These are phyloP conservation scores for Coemansia sp. DNA, from an alignment of 192 early-diverging fungal genomes.

Conservation along the genomic window DNA sequence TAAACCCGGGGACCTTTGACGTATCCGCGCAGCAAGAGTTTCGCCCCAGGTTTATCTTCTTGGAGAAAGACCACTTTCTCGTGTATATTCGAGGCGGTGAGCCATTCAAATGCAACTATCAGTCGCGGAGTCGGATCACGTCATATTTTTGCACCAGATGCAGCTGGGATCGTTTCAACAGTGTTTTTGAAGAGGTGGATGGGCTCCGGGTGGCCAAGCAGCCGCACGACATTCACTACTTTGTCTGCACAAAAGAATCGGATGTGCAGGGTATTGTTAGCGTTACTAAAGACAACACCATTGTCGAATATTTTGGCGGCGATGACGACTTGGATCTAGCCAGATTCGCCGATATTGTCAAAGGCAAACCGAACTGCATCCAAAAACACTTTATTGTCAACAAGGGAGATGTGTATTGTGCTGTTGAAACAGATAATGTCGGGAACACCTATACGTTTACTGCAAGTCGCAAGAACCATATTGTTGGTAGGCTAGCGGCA, in stretches of 20 bases:
- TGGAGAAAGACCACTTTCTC: constrained; percentile 5
- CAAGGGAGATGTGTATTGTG: neutral
- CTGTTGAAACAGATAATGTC: constrained; percentile 1
- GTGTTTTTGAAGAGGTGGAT: neutral
- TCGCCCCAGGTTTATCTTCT: neutral
- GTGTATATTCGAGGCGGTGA: neutral
- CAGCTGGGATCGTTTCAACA: neutral
- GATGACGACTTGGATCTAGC: constrained; percentile 2
- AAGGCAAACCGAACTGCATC: neutral
- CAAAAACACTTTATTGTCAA: neutral
- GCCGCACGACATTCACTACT: neutral
- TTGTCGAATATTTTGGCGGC: constrained; percentile 3
- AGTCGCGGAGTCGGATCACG: neutral
- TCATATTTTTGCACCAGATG: neutral
- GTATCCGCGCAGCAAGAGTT: neutral
- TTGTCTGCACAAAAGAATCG: neutral
- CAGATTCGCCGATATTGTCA: constrained; percentile 2
- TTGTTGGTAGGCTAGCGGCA: neutral
- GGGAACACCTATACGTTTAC: neutral
- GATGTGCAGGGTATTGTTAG: neutral
- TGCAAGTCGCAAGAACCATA: neutral
- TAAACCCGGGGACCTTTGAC: constrained; percentile 2
- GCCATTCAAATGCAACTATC: constrained; percentile 5
- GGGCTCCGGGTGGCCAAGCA: neutral
- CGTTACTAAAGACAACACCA: neutral